Conservation (phyloP, 2,329 filamentous ascomycete genomes). For the Aspergillus ruber region DNA sequence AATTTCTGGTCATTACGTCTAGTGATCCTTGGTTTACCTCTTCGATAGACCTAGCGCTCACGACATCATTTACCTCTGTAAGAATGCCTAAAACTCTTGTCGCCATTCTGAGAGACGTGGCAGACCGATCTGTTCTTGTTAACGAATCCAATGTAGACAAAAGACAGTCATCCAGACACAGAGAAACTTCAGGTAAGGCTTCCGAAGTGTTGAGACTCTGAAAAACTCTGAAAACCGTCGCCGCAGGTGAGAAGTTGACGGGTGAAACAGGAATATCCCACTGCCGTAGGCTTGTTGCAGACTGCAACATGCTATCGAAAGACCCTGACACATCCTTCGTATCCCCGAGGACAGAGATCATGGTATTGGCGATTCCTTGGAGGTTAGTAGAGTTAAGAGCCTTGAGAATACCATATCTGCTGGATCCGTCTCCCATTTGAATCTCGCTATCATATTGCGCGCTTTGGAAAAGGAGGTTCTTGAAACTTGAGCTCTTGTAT, state of each 20-base stretch:
- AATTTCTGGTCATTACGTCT: constrained; percentile 58
- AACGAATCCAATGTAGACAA: constrained; percentile 41
- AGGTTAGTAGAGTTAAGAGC: constrained; percentile 76
- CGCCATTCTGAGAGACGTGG: constrained; percentile 46
- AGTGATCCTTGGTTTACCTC: constrained; percentile 58
- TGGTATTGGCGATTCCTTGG: constrained; percentile 74
- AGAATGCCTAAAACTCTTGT: constrained; percentile 65
- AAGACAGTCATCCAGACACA: constrained; percentile 57
- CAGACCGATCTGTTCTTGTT: constrained; percentile 29
- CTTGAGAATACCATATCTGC: constrained; percentile 65
- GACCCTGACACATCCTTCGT: constrained; percentile 45
- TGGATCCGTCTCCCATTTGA: constrained; percentile 50
- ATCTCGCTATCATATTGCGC: constrained; percentile 86
- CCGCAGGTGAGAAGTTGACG: constrained; percentile 55
- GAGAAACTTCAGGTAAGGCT: constrained; percentile 48
- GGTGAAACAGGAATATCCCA: constrained; percentile 82
- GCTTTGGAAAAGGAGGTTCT: constrained; percentile 82
- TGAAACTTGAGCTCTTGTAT: constrained; percentile 80
- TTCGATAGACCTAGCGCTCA: constrained; percentile 54
- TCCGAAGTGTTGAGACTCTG: constrained; percentile 67
- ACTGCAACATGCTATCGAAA: constrained; percentile 67
- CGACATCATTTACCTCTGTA: constrained; percentile 72
- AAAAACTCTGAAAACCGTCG: constrained; percentile 71
- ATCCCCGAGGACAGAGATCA: constrained; percentile 59
- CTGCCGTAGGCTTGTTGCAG: constrained; percentile 74